Percentiles rank a stretch among this genome's conserved stretches.
phyloP scores from a whole-genome alignment of 495 filamentous ascomycete species.

The Penicillium mononematosum region DNA sequence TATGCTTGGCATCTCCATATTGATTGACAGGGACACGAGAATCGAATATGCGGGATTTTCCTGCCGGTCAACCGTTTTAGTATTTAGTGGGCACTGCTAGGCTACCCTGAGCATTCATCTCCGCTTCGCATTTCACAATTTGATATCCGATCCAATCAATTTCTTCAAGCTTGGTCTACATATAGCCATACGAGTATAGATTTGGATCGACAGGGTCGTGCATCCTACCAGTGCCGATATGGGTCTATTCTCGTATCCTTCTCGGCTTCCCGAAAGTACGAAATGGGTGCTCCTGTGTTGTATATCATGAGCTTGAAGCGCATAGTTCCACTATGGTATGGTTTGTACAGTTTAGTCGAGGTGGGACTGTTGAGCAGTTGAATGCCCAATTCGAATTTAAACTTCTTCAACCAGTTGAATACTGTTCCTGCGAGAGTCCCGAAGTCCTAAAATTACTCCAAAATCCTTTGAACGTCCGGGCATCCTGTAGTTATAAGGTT shows the following conservation, averaged over 20 bases:
- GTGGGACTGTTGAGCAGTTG: neutral
- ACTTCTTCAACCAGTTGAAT: neutral
- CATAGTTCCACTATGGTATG: neutral
- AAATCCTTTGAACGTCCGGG: neutral
- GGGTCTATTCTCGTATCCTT: neutral
- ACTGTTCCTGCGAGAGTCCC: slow-evolving; percentile 13
- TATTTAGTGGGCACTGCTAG: slow-evolving; percentile 17
- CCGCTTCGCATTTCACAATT: slow-evolving; percentile 8
- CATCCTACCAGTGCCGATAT: neutral
- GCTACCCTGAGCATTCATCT: slow-evolving; percentile 7
- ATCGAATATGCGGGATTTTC: slow-evolving; percentile 25
- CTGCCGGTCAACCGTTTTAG: slow-evolving; percentile 7
- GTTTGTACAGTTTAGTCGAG: neutral
- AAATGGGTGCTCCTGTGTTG: neutral
- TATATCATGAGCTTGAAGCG: neutral
- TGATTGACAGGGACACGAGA: neutral
- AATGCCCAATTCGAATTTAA: slow-evolving; percentile 7
- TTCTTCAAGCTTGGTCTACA: neutral
- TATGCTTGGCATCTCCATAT: neutral
- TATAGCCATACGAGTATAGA: neutral
- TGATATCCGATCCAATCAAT: slow-evolving; percentile 19
- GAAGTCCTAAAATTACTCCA: slow-evolving; percentile 8
- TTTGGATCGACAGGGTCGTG: no score
- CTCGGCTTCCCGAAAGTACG: slow-evolving; percentile 8
- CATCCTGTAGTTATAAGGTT: neutral